These are phyloP conservation scores for Podospora anserina DNA, from an alignment of 495 filamentous ascomycete genomes.

Conservation along the genomic window DNA sequence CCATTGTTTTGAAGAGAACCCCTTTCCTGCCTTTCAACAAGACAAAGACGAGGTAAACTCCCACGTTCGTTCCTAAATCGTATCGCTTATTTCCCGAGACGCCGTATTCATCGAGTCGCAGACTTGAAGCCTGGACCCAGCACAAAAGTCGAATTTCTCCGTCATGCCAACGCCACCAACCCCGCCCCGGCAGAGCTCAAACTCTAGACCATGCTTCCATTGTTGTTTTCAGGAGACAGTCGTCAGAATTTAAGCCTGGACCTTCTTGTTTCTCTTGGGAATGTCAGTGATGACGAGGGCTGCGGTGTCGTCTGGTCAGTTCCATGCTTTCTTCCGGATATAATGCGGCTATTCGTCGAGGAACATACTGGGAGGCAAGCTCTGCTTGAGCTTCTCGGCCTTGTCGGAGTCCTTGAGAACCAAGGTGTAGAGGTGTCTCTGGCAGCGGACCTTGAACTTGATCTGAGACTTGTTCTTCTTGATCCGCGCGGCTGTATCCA, in stretches of 20 bases:
- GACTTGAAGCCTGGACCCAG: constrained; percentile 18
- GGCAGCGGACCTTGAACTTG: constrained; percentile 99
- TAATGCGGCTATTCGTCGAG: background rate
- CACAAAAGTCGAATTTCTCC: constrained; percentile 21
- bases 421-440: constrained; percentile 90
- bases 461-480: constrained; percentile 93
- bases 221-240: constrained; percentile 14
- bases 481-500: constrained; percentile 77
- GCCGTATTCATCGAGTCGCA: constrained; percentile 32
- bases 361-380: constrained; percentile 83
- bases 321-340: background rate
- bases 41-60: background rate
- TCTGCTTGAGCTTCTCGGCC: constrained; percentile 99
- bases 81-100: constrained; percentile 35
- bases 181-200: constrained; percentile 1
- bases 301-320: constrained; percentile 24
- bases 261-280: constrained; percentile 49
- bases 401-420: constrained; percentile 96
- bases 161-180: constrained; percentile 17
- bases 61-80: constrained; percentile 12
- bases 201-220: constrained; percentile 16
- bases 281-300: constrained; percentile 50
- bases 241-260: constrained; percentile 25
- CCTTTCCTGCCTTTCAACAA: constrained; percentile 13
- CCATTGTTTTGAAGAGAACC: constrained; percentile 20